phyloP scores from a whole-genome alignment of 805 yeast species.

The Lachancea sp. region DNA sequence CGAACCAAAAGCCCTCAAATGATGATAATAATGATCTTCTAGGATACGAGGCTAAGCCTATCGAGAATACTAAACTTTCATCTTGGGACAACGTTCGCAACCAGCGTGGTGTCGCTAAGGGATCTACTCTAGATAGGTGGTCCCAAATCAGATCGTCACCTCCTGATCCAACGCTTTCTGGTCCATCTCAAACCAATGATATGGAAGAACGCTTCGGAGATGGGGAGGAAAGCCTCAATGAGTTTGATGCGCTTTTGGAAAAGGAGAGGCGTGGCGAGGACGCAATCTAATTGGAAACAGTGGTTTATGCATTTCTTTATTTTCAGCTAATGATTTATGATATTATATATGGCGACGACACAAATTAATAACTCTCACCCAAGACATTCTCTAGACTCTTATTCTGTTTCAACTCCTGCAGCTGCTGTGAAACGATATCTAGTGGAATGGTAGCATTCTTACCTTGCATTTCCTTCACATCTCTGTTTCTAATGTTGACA shows the following conservation, averaged over 20 bases:
- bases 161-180: not conserved
- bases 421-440: slow-evolving; percentile 63
- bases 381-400: slow-evolving; percentile 67
- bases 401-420: slow-evolving; percentile 59
- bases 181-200: too few species aligned
- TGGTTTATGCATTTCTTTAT: not conserved
- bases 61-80: slow-evolving; percentile 13
- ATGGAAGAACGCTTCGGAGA: too few species aligned
- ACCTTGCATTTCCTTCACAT: slow-evolving; percentile 85
- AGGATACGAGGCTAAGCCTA: not conserved
- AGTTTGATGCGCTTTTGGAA: slow-evolving; percentile 17
- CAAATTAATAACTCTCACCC: slow-evolving; percentile 11
- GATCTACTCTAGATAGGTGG: slow-evolving; percentile 1
- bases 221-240: slow-evolving; percentile 6
- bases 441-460: slow-evolving; percentile 79
- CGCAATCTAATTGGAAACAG: not conserved
- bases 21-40: not conserved
- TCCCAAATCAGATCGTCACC: slow-evolving; percentile 3
- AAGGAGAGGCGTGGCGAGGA: slow-evolving; percentile 15
- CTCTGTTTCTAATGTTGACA: slow-evolving; percentile 96
- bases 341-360: slow-evolving; percentile 5
- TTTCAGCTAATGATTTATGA: slow-evolving; percentile 4
- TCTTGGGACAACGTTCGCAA: slow-evolving; percentile 37
- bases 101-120: slow-evolving; percentile 18
- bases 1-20: not conserved